A percentile compares a stretch with the other conserved stretches of the same genome.
phyloP scores from a whole-genome alignment of 1,284 basidiomycete genomes.

The Ustilago cynodontis region DNA sequence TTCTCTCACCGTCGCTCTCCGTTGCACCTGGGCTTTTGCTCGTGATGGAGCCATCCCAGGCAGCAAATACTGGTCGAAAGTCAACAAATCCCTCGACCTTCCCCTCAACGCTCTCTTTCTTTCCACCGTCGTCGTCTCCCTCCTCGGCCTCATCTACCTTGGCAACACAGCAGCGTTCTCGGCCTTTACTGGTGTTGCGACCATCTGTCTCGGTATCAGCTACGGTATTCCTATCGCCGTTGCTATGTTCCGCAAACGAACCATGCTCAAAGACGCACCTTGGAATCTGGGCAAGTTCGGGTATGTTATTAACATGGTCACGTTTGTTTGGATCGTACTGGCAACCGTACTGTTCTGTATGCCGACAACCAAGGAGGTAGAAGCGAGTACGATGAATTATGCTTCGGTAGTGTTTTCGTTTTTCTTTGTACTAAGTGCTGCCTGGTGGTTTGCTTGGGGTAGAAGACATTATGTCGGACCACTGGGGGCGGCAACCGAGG shows the following conservation, averaged over 20 bases:
- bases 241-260: conserved; percentile 68
- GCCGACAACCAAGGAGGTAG: conserved; percentile 71
- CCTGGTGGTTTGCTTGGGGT: conserved; percentile 52
- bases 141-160: conserved; percentile 70
- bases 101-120: conserved; percentile 71
- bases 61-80: conserved; percentile 69
- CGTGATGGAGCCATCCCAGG: conserved; percentile 72
- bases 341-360: conserved; percentile 72
- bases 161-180: conserved; percentile 57
- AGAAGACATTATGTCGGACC: conserved; percentile 52
- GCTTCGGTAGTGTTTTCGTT: conserved; percentile 56
- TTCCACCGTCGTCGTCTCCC: conserved; percentile 70
- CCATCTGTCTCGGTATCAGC: conserved; percentile 60
- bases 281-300: conserved; percentile 71
- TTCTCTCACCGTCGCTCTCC: conserved; percentile 71
- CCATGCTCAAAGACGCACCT: conserved; percentile 69
- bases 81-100: conserved; percentile 70
- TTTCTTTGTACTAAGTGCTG: conserved; percentile 50
- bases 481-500: conserved; percentile 36
- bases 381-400: conserved; percentile 71
- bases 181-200: conserved; percentile 61
- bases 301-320: conserved; percentile 68
- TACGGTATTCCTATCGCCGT: conserved; percentile 72
- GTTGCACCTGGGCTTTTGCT: conserved; percentile 72
- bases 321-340: conserved; percentile 71